phyloP scores from a whole-genome alignment of 768 basidiomycete species.

The Boletus sp. region DNA sequence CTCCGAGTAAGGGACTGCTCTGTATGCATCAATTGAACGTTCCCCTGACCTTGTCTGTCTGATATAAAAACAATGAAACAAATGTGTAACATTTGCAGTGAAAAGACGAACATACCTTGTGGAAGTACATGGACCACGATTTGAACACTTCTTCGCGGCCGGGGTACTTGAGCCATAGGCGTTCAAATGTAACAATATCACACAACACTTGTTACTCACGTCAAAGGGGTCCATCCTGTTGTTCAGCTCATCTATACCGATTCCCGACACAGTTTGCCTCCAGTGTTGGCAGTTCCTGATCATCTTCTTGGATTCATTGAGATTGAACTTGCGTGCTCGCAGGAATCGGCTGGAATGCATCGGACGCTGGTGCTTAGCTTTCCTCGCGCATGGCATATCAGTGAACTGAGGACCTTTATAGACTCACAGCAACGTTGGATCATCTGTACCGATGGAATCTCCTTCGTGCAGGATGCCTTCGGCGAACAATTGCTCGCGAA shows the following conservation, averaged over 20 bases:
- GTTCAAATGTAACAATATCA: not conserved
- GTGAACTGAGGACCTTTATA: not conserved
- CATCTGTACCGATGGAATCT: conserved; percentile 60
- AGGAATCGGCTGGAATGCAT: conserved; percentile 58
- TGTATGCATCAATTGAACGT: not conserved
- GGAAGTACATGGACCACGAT: conserved; percentile 78
- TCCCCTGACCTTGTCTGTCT: conserved; percentile 66
- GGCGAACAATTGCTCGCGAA: conserved; percentile 50
- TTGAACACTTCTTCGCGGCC: conserved; percentile 68
- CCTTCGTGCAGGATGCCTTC: conserved; percentile 60
- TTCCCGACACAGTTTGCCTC: conserved; percentile 60
- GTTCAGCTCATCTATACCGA: conserved; percentile 67
- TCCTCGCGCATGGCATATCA: not conserved
- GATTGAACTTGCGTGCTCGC: conserved; percentile 66
- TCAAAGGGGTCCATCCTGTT: conserved; percentile 64
- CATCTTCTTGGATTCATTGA: conserved; percentile 62
- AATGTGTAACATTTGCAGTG: not conserved
- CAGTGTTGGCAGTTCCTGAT: conserved; percentile 64
- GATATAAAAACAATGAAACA: not conserved
- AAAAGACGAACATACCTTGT: conserved; percentile 49
- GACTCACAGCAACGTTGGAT: conserved; percentile 57
- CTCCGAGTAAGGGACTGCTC: not conserved
- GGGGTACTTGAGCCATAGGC: conserved; percentile 50
- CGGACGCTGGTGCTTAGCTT: conserved; percentile 5
- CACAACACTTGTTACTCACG: conserved; percentile 39